Evolutionary conservation across 805 yeast genomes (phyloP).

Genomic region (Ogataea minuta): DNA sequence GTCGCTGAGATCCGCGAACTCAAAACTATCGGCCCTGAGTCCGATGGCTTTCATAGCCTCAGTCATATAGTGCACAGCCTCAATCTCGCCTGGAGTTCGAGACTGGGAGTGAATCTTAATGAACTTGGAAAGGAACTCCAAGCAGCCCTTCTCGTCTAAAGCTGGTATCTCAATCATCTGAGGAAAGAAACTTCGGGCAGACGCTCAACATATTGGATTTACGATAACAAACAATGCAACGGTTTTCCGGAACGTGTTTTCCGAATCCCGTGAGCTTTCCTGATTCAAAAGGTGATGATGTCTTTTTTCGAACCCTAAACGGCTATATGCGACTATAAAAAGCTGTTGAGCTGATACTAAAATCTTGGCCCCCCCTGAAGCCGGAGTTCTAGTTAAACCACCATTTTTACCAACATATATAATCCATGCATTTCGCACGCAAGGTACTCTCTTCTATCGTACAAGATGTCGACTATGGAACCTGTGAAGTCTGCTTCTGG

Average conservation of each 20-base stretch:
- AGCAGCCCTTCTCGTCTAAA: conserved; percentile 23
- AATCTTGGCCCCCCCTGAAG: too few relatives aligned
- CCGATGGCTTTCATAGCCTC: conserved; percentile 27
- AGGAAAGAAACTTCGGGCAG: background rate
- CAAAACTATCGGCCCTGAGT: conserved; percentile 23
- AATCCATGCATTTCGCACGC: too few relatives aligned
- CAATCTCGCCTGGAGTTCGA: conserved; percentile 27
- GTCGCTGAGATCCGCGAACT: conserved; percentile 27
- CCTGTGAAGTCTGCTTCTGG: too few relatives aligned
- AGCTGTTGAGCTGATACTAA: too few relatives aligned
- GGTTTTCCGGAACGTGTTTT: conserved; percentile 2
- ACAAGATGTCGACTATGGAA: too few relatives aligned
- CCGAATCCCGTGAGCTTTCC: background rate
- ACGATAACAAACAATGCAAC: background rate
- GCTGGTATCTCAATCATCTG: conserved; percentile 20
- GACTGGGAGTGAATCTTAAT: conserved; percentile 33
- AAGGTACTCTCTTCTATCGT: too few relatives aligned
- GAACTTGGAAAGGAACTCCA: conserved; percentile 29
- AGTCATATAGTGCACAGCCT: conserved; percentile 31
- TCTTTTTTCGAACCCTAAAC: too few relatives aligned
- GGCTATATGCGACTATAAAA: too few relatives aligned
- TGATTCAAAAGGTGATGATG: too few relatives aligned
- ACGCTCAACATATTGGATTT: too few relatives aligned
- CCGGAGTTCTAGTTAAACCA: too few relatives aligned
- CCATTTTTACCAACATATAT: too few relatives aligned